Percentiles rank a stretch among this genome's conserved stretches.
Evolutionary conservation across 2,329 filamentous ascomycete genomes (phyloP).

Genomic region (Ophiostoma angusticollis): DNA sequence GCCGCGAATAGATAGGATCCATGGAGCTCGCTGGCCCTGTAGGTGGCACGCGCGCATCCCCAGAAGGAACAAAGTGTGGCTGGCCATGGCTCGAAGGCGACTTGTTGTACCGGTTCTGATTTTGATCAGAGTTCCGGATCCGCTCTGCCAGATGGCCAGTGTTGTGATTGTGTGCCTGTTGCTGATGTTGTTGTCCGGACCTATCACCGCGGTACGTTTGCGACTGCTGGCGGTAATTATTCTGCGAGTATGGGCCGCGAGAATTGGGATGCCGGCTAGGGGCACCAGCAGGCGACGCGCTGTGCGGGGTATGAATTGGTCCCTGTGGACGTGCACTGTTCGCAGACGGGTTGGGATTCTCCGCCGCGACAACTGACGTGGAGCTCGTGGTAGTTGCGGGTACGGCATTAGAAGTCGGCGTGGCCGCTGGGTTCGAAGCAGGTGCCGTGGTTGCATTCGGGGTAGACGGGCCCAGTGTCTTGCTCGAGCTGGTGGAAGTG

Average conservation of each 20-base stretch:
- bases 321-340: conserved; percentile 8
- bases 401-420: background rate
- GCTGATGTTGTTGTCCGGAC: conserved; percentile 27
- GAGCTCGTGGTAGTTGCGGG: conserved; percentile 1
- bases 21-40: conserved; percentile 54
- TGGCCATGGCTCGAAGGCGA: conserved; percentile 21
- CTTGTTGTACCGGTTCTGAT: conserved; percentile 21
- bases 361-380: conserved; percentile 14
- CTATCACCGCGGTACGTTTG: conserved; percentile 37
- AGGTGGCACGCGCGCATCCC: conserved; percentile 59
- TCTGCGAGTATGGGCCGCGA: conserved; percentile 36
- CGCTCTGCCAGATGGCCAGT: conserved; percentile 36
- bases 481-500: background rate
- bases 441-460: conserved; percentile 3
- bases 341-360: background rate
- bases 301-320: conserved; percentile 13
- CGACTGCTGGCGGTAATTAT: conserved; percentile 33
- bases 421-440: background rate
- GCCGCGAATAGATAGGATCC: conserved; percentile 39
- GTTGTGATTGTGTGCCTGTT: conserved; percentile 27
- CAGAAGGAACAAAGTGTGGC: conserved; percentile 36
- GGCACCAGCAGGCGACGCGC: conserved; percentile 18
- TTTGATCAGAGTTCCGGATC: conserved; percentile 37
- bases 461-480: background rate
- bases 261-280: conserved; percentile 33